Evolutionary conservation across 805 yeast genomes (phyloP), one percentile per base, ranked within the genome.

Genomic region (Saccharomycopsis fodiens): DNA sequence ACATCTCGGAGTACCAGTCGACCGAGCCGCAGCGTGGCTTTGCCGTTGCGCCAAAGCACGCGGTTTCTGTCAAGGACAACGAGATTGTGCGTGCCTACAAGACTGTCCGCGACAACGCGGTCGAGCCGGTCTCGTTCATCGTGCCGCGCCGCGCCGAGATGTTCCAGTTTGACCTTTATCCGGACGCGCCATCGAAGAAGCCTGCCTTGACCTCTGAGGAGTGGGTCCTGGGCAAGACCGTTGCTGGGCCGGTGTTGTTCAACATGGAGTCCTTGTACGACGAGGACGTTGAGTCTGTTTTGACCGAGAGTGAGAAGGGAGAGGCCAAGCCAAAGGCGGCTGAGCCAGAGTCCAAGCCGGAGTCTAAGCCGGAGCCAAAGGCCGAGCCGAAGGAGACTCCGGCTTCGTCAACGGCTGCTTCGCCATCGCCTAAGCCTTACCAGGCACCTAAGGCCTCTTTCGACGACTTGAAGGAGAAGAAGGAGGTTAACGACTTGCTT

Each of bases 21-120:
- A 76, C 79, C 2, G 94, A 86, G 29, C 93, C 98, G 2, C 98
- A 93, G 70, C 83, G 98, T 63, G 99, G 99, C 1, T 80, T 91
- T 60, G 94, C 96, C 0, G 74, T 83, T 41, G 78, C 91, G 10
- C 97, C 98, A 44, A 87, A 87, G 61, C 72, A 85, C 54, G 71
- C 76, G 15, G 89, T 89, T 7, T 81, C 82, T 55, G 74, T 87
- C 32, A 76, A 76, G 52, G 93, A 85, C 32, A 89, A 86, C 60
- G 98, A 93, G 65, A 78, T 93, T 35, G 71, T 86, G 47, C 79
- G 78, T 57, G 77, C 83, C 37, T 93, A 73, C 70, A 93, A 93
- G 68, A 80, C 95, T n/a, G 85, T 86, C 25, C 82, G 82, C 54
- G 97, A 93, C 65, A 72, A 75, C 44, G 65, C 76, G 22, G 78